phyloP scores from a whole-genome alignment of 331 rosid species.

The Prunus yedoensis region DNA sequence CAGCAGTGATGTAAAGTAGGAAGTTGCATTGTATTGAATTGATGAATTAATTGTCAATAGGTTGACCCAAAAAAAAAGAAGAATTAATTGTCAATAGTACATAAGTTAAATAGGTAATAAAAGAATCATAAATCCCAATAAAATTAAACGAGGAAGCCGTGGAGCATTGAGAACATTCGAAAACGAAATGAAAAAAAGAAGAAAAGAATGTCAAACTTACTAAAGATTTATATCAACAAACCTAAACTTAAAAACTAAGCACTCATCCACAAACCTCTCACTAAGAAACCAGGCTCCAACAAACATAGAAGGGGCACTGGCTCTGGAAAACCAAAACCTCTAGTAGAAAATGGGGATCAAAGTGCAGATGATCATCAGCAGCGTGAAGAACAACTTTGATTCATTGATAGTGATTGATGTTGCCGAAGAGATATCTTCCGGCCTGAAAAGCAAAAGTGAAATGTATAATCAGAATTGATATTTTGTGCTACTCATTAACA shows the following conservation, averaged over 20 bases:
- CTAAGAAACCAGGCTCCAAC: constrained; percentile 30
- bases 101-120: constrained; percentile 46
- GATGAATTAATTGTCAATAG: constrained; percentile 42
- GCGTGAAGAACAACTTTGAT: constrained; percentile 43
- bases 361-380: constrained; percentile 44
- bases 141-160: constrained; percentile 43
- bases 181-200: neutral
- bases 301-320: constrained; percentile 22
- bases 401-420: constrained; percentile 30
- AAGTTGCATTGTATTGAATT: constrained; percentile 31
- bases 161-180: constrained; percentile 23
- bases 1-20: neutral
- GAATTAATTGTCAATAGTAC: constrained; percentile 43
- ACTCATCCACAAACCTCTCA: constrained; percentile 55
- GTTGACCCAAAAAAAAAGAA: too few relatives aligned
- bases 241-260: constrained; percentile 47
- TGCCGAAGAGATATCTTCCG: constrained; percentile 53
- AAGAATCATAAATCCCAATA: constrained; percentile 66
- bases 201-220: constrained; percentile 59
- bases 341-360: constrained; percentile 43
- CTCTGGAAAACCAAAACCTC: constrained; percentile 9
- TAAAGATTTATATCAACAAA: constrained; percentile 56
- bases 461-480: constrained; percentile 12
- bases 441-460: constrained; percentile 52
- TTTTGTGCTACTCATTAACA: neutral